These are phyloP conservation scores for Schizochytrium sp. DNA, from an alignment of 108 stramenopile species.

Conservation along the genomic window DNA sequence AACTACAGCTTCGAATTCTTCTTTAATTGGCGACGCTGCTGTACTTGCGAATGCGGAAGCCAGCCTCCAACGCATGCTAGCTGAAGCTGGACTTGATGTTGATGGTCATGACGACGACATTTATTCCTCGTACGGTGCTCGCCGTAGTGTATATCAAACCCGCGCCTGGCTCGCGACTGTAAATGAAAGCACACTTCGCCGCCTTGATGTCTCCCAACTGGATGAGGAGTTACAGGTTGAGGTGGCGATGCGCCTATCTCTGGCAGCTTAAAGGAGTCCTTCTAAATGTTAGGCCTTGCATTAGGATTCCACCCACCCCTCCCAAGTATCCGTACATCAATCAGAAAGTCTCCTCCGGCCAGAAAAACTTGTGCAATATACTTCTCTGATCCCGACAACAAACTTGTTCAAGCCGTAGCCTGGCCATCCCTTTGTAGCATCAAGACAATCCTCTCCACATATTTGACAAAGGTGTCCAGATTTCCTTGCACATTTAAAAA, in stretches of 20 bases:
- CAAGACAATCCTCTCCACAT: too few species aligned
- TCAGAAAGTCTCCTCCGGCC: too few species aligned
- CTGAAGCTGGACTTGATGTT: not conserved
- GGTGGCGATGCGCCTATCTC: conserved; percentile 28
- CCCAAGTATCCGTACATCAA: too few species aligned
- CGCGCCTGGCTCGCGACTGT: conserved; percentile 2
- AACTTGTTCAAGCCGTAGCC: too few species aligned
- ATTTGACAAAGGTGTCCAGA: too few species aligned
- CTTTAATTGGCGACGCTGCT: not conserved
- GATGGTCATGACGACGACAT: not conserved
- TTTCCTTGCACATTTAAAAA: too few species aligned
- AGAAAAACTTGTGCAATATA: too few species aligned
- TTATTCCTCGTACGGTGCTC: not conserved
- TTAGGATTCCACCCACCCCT: too few species aligned
- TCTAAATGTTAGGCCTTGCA: too few species aligned
- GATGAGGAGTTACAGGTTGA: conserved; percentile 13
- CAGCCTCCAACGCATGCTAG: conserved; percentile 24
- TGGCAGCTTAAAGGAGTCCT: not conserved
- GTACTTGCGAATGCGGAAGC: not conserved
- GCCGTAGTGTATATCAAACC: not conserved
- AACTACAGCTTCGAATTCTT: not conserved
- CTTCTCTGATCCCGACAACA: too few species aligned
- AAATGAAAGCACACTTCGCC: conserved; percentile 36
- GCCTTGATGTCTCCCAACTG: conserved; percentile 10
- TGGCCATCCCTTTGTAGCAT: too few species aligned